Percentiles rank a stretch among this genome's conserved stretches.
phyloP scores from a whole-genome alignment of 2,329 filamentous ascomycete species.

The Sporothrix phasma region DNA sequence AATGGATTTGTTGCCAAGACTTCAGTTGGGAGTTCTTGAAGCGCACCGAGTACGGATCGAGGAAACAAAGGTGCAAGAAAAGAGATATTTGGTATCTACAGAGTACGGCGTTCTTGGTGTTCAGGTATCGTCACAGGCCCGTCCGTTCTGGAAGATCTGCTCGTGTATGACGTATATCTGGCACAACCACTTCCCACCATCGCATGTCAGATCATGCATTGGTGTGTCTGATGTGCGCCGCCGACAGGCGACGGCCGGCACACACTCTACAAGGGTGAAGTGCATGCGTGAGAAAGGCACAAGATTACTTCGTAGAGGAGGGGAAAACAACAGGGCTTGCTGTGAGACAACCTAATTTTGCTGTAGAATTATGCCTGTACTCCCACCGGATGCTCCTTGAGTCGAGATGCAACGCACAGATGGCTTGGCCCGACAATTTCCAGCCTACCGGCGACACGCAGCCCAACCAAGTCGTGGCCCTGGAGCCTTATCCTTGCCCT shows the following conservation, averaged over 20 bases:
- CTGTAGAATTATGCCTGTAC: too few species aligned
- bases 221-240: constrained; percentile 10
- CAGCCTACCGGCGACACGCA: neutral
- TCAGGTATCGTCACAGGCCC: neutral
- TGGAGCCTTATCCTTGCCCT: neutral
- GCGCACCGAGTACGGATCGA: too few species aligned
- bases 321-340: neutral
- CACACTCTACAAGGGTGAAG: neutral
- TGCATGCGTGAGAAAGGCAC: neutral
- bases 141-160: too few species aligned
- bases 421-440: neutral
- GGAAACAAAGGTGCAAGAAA: neutral
- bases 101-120: neutral
- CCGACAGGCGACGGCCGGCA: neutral
- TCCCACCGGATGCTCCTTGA: neutral
- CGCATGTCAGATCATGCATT: constrained; percentile 4
- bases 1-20: neutral
- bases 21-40: too few species aligned
- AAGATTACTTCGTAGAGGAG: too few species aligned
- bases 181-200: neutral
- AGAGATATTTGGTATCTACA: neutral
- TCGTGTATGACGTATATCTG: too few species aligned
- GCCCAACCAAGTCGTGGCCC: neutral
- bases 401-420: neutral
- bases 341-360: too few species aligned